Base-by-base conservation (phyloP, 106 monocot species). In the Apostasia shenzhenica region DNA sequence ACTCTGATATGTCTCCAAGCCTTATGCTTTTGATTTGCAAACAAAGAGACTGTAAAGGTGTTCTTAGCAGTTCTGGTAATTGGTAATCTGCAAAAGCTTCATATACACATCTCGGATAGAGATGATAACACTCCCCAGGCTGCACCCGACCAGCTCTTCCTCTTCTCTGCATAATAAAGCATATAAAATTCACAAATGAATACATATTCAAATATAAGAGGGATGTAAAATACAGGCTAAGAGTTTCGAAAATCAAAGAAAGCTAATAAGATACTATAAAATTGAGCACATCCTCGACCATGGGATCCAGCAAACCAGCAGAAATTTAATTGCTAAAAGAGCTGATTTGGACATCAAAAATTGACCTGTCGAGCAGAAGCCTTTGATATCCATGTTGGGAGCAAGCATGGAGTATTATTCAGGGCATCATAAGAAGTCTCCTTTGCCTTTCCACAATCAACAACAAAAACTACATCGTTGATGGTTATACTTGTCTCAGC, bases 361-460 rank as follows among this genome's bases (percentile, higher is more conserved):
- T 73, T 69, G 70, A 99, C 99, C 72, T 99, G 99, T n/a, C 99
- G 82, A 75, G 93, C 87, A 78, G 99, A 90, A 67, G 99, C 99
- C 70, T 99, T 99, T 43, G 99, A 99, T 50, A 99, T 90, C 99
- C 99, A 99, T 58, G 99, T 87, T 54, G 99, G 93, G 48, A 99
- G 99, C 81, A 99, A 82, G 83, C 99, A 99, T 64, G 99, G 99
- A 38, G 99, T 99, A 68, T 99, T 99, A 75, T 99, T 99, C 51
- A 99, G 71, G 57, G 99, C 99, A 85, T 99, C 99, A 82, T 99
- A 99, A 2, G 99, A 99, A 65, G 99, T 99, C 74, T 99, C 99
- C 85, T 99, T 99, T 72, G 99, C 99, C 76, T 99, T 99, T 61
- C 99, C 99, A 69, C 99, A 90, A 46, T 99, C 99, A 60, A 99